Evolutionary conservation across 495 filamentous ascomycete species (phyloP).

Genomic region (Annulohypoxylon bovei): DNA sequence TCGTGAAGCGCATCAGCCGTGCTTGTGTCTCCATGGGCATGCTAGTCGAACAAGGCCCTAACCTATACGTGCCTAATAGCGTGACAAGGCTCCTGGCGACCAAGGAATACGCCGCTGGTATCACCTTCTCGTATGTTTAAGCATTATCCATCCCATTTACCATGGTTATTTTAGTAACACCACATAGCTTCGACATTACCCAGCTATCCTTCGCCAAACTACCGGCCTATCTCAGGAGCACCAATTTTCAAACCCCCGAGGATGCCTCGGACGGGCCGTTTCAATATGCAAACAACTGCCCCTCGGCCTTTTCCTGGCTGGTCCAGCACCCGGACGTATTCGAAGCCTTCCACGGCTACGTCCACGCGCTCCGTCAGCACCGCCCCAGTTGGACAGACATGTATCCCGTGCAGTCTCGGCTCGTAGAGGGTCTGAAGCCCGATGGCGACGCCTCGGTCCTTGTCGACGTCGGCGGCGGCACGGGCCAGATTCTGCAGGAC

Average conservation of each 20-base stretch:
- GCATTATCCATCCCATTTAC: not conserved
- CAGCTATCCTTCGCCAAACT: not conserved
- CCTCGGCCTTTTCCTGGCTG: not conserved
- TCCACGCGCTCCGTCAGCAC: not conserved
- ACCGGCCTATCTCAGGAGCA: not conserved
- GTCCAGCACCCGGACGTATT: not conserved
- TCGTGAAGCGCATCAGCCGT: not conserved
- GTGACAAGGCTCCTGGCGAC: not conserved
- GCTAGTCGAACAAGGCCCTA: not conserved
- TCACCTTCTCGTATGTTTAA: not conserved
- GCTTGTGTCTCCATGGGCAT: not conserved
- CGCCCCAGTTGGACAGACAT: not conserved
- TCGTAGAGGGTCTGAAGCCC: not conserved
- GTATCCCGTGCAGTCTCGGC: not conserved
- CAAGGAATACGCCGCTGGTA: not conserved
- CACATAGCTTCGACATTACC: not conserved
- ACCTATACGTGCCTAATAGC: not conserved
- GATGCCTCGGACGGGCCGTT: not conserved
- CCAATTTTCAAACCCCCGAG: not conserved
- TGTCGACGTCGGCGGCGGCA: not conserved
- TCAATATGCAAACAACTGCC: not conserved
- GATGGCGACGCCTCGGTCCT: not conserved
- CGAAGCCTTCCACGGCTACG: not conserved
- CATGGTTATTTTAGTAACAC: not conserved
- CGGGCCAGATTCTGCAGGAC: not conserved